phyloP scores from a whole-genome alignment of 306 rosid species.

The Pyrus bretschneideri region DNA sequence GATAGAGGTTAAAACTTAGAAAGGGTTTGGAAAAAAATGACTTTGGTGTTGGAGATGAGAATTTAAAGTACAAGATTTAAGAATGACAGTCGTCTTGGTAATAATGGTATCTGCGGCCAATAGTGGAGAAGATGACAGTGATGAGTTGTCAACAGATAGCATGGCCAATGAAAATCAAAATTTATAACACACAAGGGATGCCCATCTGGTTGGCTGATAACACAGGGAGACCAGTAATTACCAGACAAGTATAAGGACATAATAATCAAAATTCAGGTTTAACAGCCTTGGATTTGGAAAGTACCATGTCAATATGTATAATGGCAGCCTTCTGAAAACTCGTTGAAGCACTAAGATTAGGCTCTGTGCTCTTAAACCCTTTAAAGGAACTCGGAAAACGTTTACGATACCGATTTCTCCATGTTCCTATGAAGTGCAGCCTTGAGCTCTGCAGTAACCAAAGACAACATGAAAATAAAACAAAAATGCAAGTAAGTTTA shows the following conservation, averaged over 20 bases:
- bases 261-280: constrained; percentile 11
- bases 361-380: constrained; percentile 29
- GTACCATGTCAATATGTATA: constrained; percentile 90
- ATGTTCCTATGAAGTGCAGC: constrained; percentile 89
- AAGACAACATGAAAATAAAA: constrained; percentile 5
- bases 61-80: background rate
- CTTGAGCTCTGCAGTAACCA: constrained; percentile 67
- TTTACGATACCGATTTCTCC: constrained; percentile 88
- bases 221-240: background rate
- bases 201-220: background rate
- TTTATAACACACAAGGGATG: background rate
- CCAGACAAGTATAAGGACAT: constrained; percentile 2
- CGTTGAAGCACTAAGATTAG: constrained; percentile 27
- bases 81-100: too few species aligned
- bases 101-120: too few species aligned
- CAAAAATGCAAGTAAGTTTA: background rate
- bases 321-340: constrained; percentile 27
- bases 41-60: background rate
- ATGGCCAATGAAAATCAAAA: background rate
- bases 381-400: constrained; percentile 44
- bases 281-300: constrained; percentile 9
- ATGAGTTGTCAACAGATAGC: background rate
- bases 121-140: background rate
- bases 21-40: background rate
- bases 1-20: background rate